A percentile compares a stretch with the other conserved stretches of the same genome.
phyloP scores from a whole-genome alignment of 805 yeast genomes.

The Ogataea nonfermentans region DNA sequence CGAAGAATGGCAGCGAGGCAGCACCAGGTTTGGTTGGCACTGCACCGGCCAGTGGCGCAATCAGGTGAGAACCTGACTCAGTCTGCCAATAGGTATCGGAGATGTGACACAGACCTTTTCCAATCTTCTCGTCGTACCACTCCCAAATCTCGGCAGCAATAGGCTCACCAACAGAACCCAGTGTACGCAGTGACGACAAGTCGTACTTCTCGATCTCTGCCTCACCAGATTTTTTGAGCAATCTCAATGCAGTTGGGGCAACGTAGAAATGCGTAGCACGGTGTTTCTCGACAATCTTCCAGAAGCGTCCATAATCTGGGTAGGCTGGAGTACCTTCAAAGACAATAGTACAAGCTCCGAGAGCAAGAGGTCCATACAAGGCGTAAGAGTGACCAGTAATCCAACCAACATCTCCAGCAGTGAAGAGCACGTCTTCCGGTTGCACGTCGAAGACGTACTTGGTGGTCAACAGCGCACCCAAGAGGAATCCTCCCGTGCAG shows the following conservation, averaged over 20 bases:
- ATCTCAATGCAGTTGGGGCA: slow-evolving; percentile 96
- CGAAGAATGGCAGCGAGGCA: slow-evolving; percentile 95
- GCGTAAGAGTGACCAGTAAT: slow-evolving; percentile 98
- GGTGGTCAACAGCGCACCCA: slow-evolving; percentile 90
- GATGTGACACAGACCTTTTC: slow-evolving; percentile 84
- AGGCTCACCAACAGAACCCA: slow-evolving; percentile 99
- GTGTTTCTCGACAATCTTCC: slow-evolving; percentile 92
- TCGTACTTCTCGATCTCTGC: slow-evolving; percentile 77
- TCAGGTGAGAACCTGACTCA: slow-evolving; percentile 93
- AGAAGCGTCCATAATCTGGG: slow-evolving; percentile 92
- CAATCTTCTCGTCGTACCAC: slow-evolving; percentile 93
- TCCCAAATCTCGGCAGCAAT: slow-evolving; percentile 98
- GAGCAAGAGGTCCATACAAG: slow-evolving; percentile 84
- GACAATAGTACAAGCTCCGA: slow-evolving; percentile 88
- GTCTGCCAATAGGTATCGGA: slow-evolving; percentile 99
- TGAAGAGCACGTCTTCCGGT: slow-evolving; percentile 81
- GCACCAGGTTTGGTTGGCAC: slow-evolving; percentile 97
- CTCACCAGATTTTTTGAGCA: slow-evolving; percentile 82
- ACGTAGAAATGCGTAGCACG: slow-evolving; percentile 95
- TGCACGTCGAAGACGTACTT: slow-evolving; percentile 93
- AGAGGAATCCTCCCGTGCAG: slow-evolving; percentile 88
- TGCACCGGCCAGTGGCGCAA: slow-evolving; percentile 93
- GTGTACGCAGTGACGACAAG: slow-evolving; percentile 79
- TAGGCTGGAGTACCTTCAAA: slow-evolving; percentile 98
- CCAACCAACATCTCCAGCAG: slow-evolving; percentile 99